A percentile compares a stretch with the other conserved stretches of the same genome.
These are phyloP conservation scores for Incumbomyces lentus DNA, from an alignment of 2,329 filamentous ascomycete species.

Conservation along the genomic window DNA sequence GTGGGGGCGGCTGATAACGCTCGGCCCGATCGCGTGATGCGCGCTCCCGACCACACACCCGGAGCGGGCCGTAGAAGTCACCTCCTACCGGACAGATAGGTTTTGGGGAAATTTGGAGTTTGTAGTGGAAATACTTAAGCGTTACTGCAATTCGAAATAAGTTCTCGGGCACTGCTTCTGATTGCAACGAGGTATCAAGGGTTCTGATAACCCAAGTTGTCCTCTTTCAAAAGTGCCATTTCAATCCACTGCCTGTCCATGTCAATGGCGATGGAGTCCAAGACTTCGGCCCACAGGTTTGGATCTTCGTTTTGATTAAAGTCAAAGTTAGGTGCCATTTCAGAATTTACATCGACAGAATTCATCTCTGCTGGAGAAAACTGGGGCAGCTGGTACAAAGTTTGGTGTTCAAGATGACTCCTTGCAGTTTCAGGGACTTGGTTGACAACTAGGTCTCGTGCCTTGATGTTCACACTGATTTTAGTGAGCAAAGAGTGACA, in stretches of 20 bases:
- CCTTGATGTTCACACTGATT: slow-evolving; percentile 6
- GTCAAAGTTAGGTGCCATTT: not conserved
- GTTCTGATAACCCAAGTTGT: not conserved
- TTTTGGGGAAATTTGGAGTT: no score
- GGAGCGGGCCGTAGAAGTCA: no score
- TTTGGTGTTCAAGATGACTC: not conserved
- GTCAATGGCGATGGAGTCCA: slow-evolving; percentile 29
- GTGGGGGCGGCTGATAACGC: no score
- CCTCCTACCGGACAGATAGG: no score
- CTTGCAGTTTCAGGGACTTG: not conserved
- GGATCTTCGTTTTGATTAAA: slow-evolving; percentile 17
- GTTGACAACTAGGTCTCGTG: not conserved
- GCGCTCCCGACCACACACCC: no score
- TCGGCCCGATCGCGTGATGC: no score
- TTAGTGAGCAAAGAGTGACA: slow-evolving; percentile 6
- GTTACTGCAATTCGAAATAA: no score
- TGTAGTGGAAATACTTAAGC: no score
- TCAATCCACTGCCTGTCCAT: slow-evolving; percentile 9
- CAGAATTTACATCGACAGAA: not conserved
- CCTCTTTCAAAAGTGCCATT: slow-evolving; percentile 4
- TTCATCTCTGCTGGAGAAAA: not conserved
- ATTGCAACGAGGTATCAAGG: no score
- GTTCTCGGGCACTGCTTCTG: no score
- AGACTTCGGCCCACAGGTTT: slow-evolving; percentile 8
- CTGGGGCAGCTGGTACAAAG: not conserved